Base-by-base conservation (phyloP, 1,284 basidiomycete genomes). In the Rhizoctonia solani region DNA sequence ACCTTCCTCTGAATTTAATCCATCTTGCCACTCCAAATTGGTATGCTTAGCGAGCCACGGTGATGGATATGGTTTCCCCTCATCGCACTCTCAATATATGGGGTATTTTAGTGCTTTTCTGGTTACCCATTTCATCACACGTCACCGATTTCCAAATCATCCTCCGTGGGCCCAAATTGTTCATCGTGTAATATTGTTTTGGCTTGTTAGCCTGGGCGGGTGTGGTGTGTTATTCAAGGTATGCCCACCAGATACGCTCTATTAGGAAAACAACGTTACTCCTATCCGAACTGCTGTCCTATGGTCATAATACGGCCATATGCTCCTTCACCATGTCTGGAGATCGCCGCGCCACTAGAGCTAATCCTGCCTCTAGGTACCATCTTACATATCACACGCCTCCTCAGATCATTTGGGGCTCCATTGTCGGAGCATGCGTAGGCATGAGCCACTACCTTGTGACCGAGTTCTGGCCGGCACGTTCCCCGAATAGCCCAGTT, bases 1-100 rank as follows among this genome's bases (percentile, higher is more conserved):
- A n/a, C n/a, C n/a, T n/a, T n/a, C n/a, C n/a, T n/a, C n/a, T n/a
- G n/a, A 29, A 77, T 59, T 23, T 21, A 4, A 11, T 23, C 21
- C 37, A 49, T 54, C 21, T 52, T 42, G 9, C 56, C 44, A 30
- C 32, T 25, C 30, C 44, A 30, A 34, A 68, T 39, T 53, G 27
- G 8, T 41, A 27, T 14, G 11, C 61, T 16, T 49, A 87, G 87
- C 81, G 56, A 81, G 81, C 56, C 77, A 87, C 37, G 88, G 88
- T 11, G 83, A 82, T 65, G 92, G 92, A 5, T 94, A 92, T 73
- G 92, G 91, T 11, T 94, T 94, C 74, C 92, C 92, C 0, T 93
- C 91, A 0, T 92, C 90, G 11, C 92, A 94, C 74, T 90, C 89
- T 74, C 92, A 94, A 76, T 93, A 89, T 76, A 90, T 93, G 87